These are phyloP conservation scores for Moniliella sp. DNA, from an alignment of 1,284 basidiomycete species.

Conservation along the genomic window DNA sequence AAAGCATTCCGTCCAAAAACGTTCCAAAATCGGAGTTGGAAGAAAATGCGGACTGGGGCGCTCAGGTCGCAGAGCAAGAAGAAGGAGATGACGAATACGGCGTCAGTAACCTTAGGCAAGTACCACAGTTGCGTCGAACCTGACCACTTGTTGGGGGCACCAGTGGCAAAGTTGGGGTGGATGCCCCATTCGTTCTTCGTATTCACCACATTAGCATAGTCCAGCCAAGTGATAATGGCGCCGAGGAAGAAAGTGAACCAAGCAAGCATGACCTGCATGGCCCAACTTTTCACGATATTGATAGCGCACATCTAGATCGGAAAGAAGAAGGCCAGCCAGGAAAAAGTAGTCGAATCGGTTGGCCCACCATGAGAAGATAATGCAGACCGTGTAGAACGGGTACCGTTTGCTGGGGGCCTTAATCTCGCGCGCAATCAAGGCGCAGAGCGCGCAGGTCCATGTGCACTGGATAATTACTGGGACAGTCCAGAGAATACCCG, in stretches of 20 bases:
- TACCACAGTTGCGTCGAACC: neutral
- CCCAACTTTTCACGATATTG: no score
- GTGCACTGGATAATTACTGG: conserved; percentile 20
- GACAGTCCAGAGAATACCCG: conserved; percentile 26
- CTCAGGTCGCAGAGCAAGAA: conserved; percentile 18
- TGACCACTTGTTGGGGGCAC: conserved; percentile 6
- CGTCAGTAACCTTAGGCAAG: neutral
- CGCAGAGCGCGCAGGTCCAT: conserved; percentile 17
- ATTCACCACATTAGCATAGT: conserved; percentile 4
- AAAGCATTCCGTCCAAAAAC: conserved; percentile 17
- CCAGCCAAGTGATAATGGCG: conserved; percentile 10
- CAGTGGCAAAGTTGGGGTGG: conserved; percentile 12
- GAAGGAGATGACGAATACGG: conserved; percentile 3
- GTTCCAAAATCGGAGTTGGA: conserved; percentile 14
- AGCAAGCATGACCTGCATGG: conserved; percentile 14
- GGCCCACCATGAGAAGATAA: conserved; percentile 18
- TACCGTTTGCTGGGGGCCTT: conserved; percentile 18
- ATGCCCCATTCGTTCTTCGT: conserved; percentile 8
- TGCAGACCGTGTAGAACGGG: conserved; percentile 16
- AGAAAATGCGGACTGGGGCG: conserved; percentile 13
- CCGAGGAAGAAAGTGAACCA: conserved; percentile 17
- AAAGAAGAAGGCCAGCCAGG: conserved; percentile 19
- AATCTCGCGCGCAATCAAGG: conserved; percentile 18
- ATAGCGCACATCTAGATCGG: conserved; percentile 19
- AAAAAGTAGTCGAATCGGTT: conserved; percentile 23